Percentiles rank a stretch among this genome's conserved stretches.
Conservation (phyloP, 1,139 yeast genomes). For the Oligophagozyma castellii region DNA sequence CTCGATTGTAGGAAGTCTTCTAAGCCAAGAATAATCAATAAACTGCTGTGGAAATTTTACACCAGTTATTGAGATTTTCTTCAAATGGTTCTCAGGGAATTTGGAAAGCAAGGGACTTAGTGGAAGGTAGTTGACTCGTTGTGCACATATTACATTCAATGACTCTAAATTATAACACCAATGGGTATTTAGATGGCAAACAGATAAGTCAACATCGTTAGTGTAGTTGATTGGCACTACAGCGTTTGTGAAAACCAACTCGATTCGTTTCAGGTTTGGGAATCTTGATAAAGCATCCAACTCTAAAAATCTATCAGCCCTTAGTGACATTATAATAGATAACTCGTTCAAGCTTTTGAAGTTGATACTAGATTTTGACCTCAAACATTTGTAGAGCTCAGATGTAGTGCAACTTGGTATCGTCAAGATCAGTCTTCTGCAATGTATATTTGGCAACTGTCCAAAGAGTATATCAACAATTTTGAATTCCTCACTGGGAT, state of each 20-base stretch:
- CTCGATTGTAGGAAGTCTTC: slow-evolving; percentile 9
- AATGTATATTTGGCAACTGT: slow-evolving; percentile 4
- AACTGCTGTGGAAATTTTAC: slow-evolving; percentile 9
- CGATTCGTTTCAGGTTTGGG: slow-evolving; percentile 10
- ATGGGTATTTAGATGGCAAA: slow-evolving; percentile 1
- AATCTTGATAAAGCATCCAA: slow-evolving; percentile 8
- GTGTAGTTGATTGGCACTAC: slow-evolving; percentile 6
- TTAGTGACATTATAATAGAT: slow-evolving; percentile 11
- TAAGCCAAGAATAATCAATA: slow-evolving; percentile 21
- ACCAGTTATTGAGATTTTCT: slow-evolving; percentile 15
- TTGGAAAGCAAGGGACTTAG: slow-evolving; percentile 3
- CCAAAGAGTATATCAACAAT: slow-evolving; percentile 8
- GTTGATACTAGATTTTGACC: slow-evolving; percentile 4
- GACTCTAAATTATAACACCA: slow-evolving; percentile 9
- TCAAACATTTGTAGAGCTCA: slow-evolving; percentile 8
- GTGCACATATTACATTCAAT: slow-evolving; percentile 13
- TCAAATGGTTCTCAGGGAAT: slow-evolving; percentile 3
- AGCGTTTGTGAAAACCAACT: slow-evolving; percentile 11
- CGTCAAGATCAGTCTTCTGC: slow-evolving; percentile 8
- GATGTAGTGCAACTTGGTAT: slow-evolving; percentile 13
- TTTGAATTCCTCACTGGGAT: slow-evolving; percentile 14
- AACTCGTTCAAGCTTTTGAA: slow-evolving; percentile 7
- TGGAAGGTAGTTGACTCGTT: slow-evolving; percentile 13
- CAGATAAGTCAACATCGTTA: slow-evolving; percentile 2
- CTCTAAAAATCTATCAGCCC: slow-evolving; percentile 14